phyloP scores from a whole-genome alignment of 345 rosid genomes.

The Murraya koenigii region DNA sequence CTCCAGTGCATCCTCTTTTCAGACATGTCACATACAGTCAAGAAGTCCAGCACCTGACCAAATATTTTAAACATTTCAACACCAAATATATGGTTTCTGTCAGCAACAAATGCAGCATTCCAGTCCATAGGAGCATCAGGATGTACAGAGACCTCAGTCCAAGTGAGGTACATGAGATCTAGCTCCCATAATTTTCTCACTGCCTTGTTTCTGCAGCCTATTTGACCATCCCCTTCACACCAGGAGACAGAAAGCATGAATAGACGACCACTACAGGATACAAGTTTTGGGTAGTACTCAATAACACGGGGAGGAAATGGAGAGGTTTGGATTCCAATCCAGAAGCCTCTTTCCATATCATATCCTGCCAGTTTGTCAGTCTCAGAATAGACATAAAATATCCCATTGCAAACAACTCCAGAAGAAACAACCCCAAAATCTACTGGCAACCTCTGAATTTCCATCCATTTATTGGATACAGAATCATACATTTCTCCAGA shows the following conservation, averaged over 20 bases:
- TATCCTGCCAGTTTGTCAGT: conserved; percentile 86
- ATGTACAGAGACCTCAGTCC: conserved; percentile 83
- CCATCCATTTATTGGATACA: conserved; percentile 73
- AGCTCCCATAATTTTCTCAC: conserved; percentile 95
- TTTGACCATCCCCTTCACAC: conserved; percentile 97
- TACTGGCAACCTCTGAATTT: conserved; percentile 73
- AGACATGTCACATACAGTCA: conserved; percentile 58
- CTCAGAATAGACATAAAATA: conserved; percentile 87
- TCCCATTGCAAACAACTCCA: conserved; percentile 77
- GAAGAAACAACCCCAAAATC: conserved; percentile 74
- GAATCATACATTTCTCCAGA: conserved; percentile 97
- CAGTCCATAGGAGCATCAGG: conserved; percentile 99
- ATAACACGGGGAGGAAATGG: conserved; percentile 88
- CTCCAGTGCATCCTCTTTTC: conserved; percentile 55
- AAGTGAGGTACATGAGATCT: conserved; percentile 76
- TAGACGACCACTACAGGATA: conserved; percentile 65
- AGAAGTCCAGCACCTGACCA: conserved; percentile 88
- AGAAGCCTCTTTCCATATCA: conserved; percentile 86
- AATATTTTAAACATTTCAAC: conserved; percentile 98
- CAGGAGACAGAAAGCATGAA: conserved; percentile 94
- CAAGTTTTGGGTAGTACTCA: conserved; percentile 90
- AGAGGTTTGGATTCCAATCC: conserved; percentile 77
- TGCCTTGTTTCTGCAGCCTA: conserved; percentile 95
- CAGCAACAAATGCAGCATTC: conserved; percentile 88
- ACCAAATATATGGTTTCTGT: conserved; percentile 65